phyloP scores from a whole-genome alignment of 2,329 filamentous ascomycete genomes.

The Trichoderma arundinaceum region DNA sequence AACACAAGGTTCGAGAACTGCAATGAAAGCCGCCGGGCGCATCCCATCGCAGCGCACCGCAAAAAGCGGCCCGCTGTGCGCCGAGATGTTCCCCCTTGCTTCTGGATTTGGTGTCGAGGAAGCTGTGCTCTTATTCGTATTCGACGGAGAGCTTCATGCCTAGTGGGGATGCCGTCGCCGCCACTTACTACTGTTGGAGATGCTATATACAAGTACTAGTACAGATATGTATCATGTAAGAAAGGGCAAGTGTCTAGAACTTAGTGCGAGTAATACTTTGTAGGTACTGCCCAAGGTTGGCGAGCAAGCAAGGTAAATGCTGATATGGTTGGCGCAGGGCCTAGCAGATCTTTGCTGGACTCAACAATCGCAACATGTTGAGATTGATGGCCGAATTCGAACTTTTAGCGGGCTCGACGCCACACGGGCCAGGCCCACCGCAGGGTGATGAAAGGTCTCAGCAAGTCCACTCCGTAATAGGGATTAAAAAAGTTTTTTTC shows the following conservation, averaged over 20 bases:
- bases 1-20: background rate
- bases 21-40: background rate
- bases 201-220: background rate
- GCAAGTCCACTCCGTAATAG: too few relatives aligned
- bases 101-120: background rate
- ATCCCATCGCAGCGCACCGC: background rate
- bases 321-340: background rate
- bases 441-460: background rate
- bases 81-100: too few relatives aligned
- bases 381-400: conserved; percentile 12
- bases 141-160: background rate
- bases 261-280: too few relatives aligned
- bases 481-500: background rate
- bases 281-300: too few relatives aligned
- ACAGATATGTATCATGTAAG: background rate
- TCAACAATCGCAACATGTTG: conserved; percentile 31
- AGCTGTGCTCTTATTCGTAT: conserved; percentile 15
- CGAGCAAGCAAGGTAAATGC: too few relatives aligned
- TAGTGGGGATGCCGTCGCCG: background rate
- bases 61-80: background rate
- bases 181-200: too few relatives aligned
- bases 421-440: conserved; percentile 22
- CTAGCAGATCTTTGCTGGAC: background rate
- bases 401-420: conserved; percentile 12
- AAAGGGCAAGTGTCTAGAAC: too few relatives aligned